Conservation (phyloP, 2,329 filamentous ascomycete genomes). For the Emmonsia crescens region DNA sequence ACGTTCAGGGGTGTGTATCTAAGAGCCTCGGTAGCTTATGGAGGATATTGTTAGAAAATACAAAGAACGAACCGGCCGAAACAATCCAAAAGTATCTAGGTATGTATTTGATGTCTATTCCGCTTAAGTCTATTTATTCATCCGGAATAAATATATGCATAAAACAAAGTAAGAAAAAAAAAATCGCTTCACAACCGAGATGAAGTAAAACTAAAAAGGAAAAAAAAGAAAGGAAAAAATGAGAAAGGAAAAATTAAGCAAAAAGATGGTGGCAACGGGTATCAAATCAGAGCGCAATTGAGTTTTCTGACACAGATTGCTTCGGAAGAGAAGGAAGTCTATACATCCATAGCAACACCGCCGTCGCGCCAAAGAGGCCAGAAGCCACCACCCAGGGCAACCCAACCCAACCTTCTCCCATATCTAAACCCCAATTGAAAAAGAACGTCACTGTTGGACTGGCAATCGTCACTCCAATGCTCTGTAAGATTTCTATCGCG, state of each 20-base stretch:
- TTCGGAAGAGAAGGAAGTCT: background rate
- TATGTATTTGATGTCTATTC: no score
- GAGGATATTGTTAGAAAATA: no score
- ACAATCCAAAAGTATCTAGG: no score
- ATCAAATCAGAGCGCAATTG: background rate
- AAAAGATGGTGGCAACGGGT: no score
- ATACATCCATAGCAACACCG: slow-evolving; percentile 1
- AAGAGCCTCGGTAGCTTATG: no score
- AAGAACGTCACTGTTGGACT: slow-evolving; percentile 36
- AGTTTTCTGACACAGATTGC: background rate
- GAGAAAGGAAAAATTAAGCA: background rate
- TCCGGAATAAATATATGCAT: no score
- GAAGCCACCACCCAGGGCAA: slow-evolving; percentile 36
- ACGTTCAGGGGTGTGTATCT: no score
- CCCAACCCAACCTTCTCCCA: slow-evolving; percentile 38
- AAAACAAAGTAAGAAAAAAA: no score
- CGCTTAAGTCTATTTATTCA: no score
- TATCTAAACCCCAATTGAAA: slow-evolving; percentile 36
- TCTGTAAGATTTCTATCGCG: slow-evolving; percentile 39
- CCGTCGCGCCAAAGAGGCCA: slow-evolving; percentile 18
- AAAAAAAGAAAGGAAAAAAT: background rate
- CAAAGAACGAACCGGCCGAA: no score
- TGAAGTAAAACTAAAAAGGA: background rate
- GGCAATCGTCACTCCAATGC: slow-evolving; percentile 37
- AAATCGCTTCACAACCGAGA: no score